Conservation (phyloP, 495 filamentous ascomycete species). For the Cercophora newfieldiana region DNA sequence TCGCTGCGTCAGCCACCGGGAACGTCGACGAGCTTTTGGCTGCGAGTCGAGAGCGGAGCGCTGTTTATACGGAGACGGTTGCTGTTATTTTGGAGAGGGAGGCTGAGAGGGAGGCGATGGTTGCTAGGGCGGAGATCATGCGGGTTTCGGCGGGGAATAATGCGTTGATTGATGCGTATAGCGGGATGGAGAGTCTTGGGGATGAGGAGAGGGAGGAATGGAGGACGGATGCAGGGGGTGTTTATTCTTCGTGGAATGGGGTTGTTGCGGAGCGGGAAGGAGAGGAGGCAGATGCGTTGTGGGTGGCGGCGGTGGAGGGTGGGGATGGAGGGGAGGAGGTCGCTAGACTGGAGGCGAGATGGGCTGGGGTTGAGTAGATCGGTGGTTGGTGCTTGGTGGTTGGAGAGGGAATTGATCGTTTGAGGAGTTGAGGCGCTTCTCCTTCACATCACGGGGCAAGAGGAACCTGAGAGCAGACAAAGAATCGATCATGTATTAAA, state of each 20-base stretch:
- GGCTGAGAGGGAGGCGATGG: background rate
- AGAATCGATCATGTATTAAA: too few species aligned
- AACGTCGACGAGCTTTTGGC: background rate
- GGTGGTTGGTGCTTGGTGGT: too few species aligned
- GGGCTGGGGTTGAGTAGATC: background rate
- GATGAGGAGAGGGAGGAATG: background rate
- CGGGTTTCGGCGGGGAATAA: background rate
- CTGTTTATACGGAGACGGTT: background rate
- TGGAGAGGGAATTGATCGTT: too few species aligned
- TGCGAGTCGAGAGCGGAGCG: background rate
- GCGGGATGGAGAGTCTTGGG: background rate
- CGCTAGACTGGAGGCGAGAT: background rate
- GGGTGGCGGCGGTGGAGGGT: background rate
- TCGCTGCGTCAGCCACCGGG: background rate
- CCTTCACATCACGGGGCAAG: too few species aligned
- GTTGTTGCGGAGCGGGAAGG: background rate
- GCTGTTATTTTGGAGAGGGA: background rate
- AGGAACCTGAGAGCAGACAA: too few species aligned
- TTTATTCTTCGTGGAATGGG: background rate
- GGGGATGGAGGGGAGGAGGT: background rate
- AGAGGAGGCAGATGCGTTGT: background rate
- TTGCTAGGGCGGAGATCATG: background rate
- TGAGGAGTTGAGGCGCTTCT: too few species aligned
- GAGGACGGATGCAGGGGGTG: background rate
- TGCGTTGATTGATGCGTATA: background rate